These are phyloP conservation scores for Xanthoconium separans DNA, from an alignment of 1,284 basidiomycete species.

Conservation along the genomic window DNA sequence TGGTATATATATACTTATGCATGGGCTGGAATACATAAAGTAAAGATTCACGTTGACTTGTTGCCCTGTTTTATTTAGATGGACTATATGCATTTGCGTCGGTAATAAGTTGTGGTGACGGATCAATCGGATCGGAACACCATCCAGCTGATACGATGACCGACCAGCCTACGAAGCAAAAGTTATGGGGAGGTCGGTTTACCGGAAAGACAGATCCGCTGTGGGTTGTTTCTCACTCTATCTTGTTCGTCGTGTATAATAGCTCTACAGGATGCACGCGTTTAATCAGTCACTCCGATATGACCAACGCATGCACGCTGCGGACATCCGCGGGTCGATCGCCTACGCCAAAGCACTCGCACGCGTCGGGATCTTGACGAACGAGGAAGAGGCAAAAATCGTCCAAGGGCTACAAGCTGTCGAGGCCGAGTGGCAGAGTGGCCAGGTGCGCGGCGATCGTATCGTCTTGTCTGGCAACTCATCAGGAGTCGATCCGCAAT, in stretches of 20 bases:
- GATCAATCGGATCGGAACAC: not conserved
- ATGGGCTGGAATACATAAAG: slow-evolving; percentile 9
- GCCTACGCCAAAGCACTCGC: slow-evolving; percentile 90
- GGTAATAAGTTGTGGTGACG: not conserved
- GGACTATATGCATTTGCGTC: not conserved
- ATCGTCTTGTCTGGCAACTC: not conserved
- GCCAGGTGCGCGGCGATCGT: slow-evolving; percentile 46
- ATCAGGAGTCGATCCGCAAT: not conserved
- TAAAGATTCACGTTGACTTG: not conserved
- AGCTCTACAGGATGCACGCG: slow-evolving; percentile 76
- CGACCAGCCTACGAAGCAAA: slow-evolving; percentile 70
- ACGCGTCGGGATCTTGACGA: slow-evolving; percentile 77
- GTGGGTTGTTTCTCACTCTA: slow-evolving; percentile 42
- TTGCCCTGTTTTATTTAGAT: slow-evolving; percentile 4
- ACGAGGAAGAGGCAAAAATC: slow-evolving; percentile 75
- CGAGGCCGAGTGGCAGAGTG: slow-evolving; percentile 81
- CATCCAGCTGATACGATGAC: slow-evolving; percentile 39
- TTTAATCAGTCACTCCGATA: slow-evolving; percentile 96
- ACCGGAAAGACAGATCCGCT: slow-evolving; percentile 86
- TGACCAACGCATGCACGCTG: slow-evolving; percentile 91
- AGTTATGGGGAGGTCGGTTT: slow-evolving; percentile 88
- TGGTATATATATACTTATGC: slow-evolving; percentile 11
- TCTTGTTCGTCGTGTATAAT: not conserved
- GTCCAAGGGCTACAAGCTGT: slow-evolving; percentile 78
- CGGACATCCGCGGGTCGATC: slow-evolving; percentile 92